Evolutionary conservation across 495 filamentous ascomycete genomes (phyloP), one percentile per base, ranked within the genome.

Genomic region (Xylaria grammica): DNA sequence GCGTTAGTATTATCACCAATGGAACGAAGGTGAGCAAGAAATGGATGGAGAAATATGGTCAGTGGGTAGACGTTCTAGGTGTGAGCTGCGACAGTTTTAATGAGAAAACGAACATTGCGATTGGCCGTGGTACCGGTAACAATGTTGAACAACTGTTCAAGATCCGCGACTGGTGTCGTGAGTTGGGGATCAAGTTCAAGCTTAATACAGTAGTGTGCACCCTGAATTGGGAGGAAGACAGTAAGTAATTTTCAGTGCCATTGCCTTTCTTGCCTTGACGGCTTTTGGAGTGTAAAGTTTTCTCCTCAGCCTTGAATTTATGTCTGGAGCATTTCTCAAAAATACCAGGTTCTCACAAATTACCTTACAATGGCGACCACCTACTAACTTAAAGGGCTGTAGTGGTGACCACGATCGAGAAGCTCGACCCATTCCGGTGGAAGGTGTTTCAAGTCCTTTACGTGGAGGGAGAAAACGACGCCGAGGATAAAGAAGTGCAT

Each of bases 51-150:
- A 45, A 76, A 42, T 66, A 84, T 60, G 81, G 75, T 45, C 62
- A 60, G 24, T 78, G 78, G 54, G 72, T 87, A 49, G 85, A 87
- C 69, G 81, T 87, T 53, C 70, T 87, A 19, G 84, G 78, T 29
- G 79, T 87, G 3, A 82, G 78, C 26, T 87, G 84, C 67, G 85
- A 88, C 66, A 85, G 82, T n/a, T 86, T 87, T 66, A 62, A 83
- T 65, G 78, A 83, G 56, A 57, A 65, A 19, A 86, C 82, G 3
- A 87, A 86, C 67, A 77, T 78, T 26, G 70, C 62, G 15, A 87
- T 87, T 24, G 85, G 85, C 20, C 74, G 85, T 34, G 83, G 80
- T 2, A 75, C 67, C 2, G 82, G 79, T 11, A 65, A 76, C 29
- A 81, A 87, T 48, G 77, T 85, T 10, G 27, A 62, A 32, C 75